Evolutionary conservation across 164 flowering plant genomes (phyloP).

Genomic region (Annona cherimola): DNA sequence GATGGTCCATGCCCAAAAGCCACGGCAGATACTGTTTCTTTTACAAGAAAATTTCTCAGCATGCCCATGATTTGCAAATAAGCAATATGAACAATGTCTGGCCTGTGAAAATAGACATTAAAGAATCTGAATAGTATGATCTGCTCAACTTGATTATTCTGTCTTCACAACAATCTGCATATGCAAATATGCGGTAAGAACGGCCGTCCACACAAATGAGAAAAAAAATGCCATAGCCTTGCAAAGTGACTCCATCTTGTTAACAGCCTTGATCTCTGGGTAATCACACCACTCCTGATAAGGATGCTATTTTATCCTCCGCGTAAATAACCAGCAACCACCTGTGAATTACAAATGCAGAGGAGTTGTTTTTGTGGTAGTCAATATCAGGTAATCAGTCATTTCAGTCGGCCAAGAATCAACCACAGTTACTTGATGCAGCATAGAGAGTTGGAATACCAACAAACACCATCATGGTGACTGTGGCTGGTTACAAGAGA

Average conservation of each 20-base stretch:
- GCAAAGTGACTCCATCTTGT: neutral
- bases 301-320: neutral
- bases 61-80: too few relatives aligned
- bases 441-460: neutral
- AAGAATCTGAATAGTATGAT: too few relatives aligned
- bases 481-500: neutral
- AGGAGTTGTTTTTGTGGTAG: neutral
- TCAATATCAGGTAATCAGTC: neutral
- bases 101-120: too few relatives aligned
- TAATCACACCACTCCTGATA: neutral
- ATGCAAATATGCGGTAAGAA: too few relatives aligned
- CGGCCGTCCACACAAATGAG: too few relatives aligned
- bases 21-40: too few relatives aligned
- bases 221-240: too few relatives aligned
- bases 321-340: neutral
- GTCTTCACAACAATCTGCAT: too few relatives aligned
- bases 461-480: neutral
- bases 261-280: neutral
- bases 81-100: too few relatives aligned
- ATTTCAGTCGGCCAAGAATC: neutral
- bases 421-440: neutral
- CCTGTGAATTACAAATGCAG: neutral
- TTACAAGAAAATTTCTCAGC: too few relatives aligned
- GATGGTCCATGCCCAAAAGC: too few relatives aligned
- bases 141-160: too few relatives aligned